A percentile compares a stretch with the other conserved stretches of the same genome.
Conservation (phyloP, 176 grass and related monocot genomes). For the Zizania latifolia region DNA sequence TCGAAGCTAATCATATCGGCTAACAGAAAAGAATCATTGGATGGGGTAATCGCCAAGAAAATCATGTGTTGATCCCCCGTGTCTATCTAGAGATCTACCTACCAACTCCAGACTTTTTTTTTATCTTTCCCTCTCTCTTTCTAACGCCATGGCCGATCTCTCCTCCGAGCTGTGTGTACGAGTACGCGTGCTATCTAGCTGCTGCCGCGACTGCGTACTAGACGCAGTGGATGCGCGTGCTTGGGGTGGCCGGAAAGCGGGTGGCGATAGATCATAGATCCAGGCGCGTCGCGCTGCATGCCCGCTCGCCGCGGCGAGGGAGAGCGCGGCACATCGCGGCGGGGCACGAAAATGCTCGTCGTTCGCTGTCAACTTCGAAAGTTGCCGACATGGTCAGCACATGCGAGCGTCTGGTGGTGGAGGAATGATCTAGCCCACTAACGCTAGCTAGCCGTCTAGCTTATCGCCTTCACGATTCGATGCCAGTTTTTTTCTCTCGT, state of each 20-base stretch:
- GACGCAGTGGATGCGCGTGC: too few species aligned
- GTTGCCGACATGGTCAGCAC: neutral
- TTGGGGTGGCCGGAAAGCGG: neutral
- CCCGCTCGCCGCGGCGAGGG: neutral
- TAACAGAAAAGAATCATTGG: too few species aligned
- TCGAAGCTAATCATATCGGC: too few species aligned
- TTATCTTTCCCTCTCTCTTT: too few species aligned
- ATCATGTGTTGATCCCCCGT: too few species aligned
- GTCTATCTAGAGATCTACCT: too few species aligned
- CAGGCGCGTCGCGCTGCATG: neutral
- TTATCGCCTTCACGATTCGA: neutral
- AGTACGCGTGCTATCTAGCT: too few species aligned
- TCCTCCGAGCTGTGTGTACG: too few species aligned
- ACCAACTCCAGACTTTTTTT: too few species aligned
- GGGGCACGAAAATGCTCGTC: neutral
- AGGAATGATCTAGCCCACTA: constrained; percentile 19
- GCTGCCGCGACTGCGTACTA: too few species aligned
- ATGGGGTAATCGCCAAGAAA: too few species aligned
- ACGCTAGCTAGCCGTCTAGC: neutral
- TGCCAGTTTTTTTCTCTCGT: neutral
- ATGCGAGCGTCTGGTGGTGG: constrained; percentile 4
- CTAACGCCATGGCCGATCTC: too few species aligned
- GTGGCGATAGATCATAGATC: neutral
- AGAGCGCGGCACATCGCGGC: constrained; percentile 1
- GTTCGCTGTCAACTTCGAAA: constrained; percentile 7